Evolutionary conservation across 2,329 filamentous ascomycete species (phyloP), one percentile per base, ranked within the genome.

Genomic region (Xylariales sp.): DNA sequence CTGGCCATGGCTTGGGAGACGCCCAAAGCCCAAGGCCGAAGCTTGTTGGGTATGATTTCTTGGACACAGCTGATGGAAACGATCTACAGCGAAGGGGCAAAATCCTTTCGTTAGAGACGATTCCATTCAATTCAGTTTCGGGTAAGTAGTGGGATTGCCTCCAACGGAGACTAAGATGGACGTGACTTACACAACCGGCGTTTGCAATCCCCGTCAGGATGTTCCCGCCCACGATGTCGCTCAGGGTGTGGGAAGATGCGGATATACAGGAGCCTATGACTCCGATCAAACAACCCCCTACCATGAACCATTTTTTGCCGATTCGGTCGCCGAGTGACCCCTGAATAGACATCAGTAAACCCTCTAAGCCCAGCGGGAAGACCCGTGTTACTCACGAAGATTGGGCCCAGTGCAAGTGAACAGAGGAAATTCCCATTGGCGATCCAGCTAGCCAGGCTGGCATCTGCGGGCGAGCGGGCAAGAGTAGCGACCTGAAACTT

Each of bases 221-320:
- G 15, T 39, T 39, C 10, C 37, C 37, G 12, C 25, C 37, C 2
- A 39, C 27, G n/a, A 39, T 39, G 10, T 11, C 18, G 15, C 18
- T 31, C 11, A 31, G 11, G 11, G 15, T 31, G 9, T 39, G 15
- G 18, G 37, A 18, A 16, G 37, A 39, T 11, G 25, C 37, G 3
- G 37, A 39, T n/a, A 39, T 22, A 16, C 25, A 31, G 10, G 37
- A 39, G 15, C 37, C 37, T 19, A 39, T 15, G 11, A 39, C 37
- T 15, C 37, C 37, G n/a, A 39, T 20, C 27, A 39, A 19, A 31
- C 37, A 31, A 21, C 25, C 37, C 3, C 14, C 12, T 7, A 31
- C 37, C 18, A 39, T 19, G 25, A 39, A 39, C 37, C 27, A 39
- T 15, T 39, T 39, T 12, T 39, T 39, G 6, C 37, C 37, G 16